These are phyloP conservation scores for Hura crepitans DNA, from an alignment of 441 rosid genomes.

Conservation along the genomic window DNA sequence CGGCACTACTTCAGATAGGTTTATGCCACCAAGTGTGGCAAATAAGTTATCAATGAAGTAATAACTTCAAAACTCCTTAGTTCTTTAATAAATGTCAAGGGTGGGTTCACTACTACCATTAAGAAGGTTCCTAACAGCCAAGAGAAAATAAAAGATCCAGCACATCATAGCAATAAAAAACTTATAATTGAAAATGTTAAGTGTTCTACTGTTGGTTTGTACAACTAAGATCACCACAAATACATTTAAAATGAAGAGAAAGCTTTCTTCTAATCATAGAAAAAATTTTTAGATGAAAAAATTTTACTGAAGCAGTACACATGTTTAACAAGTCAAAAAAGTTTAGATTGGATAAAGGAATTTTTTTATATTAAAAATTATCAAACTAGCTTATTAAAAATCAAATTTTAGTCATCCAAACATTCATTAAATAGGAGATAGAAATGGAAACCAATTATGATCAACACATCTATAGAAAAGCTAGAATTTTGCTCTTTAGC, in stretches of 20 bases:
- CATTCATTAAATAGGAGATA: background rate
- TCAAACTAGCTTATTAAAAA: background rate
- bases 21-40: slow-evolving; percentile 82
- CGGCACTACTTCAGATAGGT: slow-evolving; percentile 61
- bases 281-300: background rate
- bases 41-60: slow-evolving; percentile 71
- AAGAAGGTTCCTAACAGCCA: slow-evolving; percentile 94
- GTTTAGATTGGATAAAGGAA: background rate
- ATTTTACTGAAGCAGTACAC: background rate
- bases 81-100: slow-evolving; percentile 61
- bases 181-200: slow-evolving; percentile 5
- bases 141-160: slow-evolving; percentile 69
- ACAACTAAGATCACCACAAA: slow-evolving; percentile 8
- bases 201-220: slow-evolving; percentile 2
- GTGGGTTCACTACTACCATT: slow-evolving; percentile 85
- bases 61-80: slow-evolving; percentile 80
- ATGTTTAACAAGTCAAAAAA: background rate
- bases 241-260: background rate
- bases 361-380: slow-evolving; percentile 1
- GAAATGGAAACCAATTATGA: background rate
- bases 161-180: slow-evolving; percentile 38
- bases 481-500: slow-evolving; percentile 62
- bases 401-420: background rate
- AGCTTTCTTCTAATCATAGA: background rate
- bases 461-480: slow-evolving; percentile 68